Evolutionary conservation across 2,329 filamentous ascomycete genomes (phyloP), one percentile per base, ranked within the genome.

Genomic region (Ophiognomonia clavigignenti-juglandacearum): DNA sequence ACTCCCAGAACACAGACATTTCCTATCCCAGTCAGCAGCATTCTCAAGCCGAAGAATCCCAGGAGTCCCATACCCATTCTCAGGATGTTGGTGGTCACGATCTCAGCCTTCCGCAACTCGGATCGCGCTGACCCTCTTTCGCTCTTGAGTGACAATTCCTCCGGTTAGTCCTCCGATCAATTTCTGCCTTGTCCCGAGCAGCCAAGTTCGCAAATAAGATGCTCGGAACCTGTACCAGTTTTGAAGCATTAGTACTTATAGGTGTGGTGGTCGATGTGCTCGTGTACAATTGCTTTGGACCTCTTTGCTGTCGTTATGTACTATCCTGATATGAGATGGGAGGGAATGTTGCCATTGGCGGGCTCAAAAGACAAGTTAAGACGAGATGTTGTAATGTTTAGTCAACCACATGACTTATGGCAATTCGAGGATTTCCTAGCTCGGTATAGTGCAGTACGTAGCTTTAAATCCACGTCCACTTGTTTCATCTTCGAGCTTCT

Each of bases 31-130:
- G 24, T 10, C 24, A 26, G 10, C 24, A 26, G 10, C 10, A 10
- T 10, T 26, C 10, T 10, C 24, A 10, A 6, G 24, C 24, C 10
- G 46, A 48, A 22, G 49, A 54, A 26, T 52, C 51, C 4, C 54
- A 57, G n/a, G 49, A 50, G 10, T 53, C 54, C 6, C 39, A 52
- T 3, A 43, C 38, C 9, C 45, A 52, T 23, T 56, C 54, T 3
- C 55, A 55, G 41, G 34, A 34, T n/a, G 41, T 38, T 8, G 20
- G 11, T 22, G 24, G 16, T 22, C 18, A 37, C 3, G 20, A 34
- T 6, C 43, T 41, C 4, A 35, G 34, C 5, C 18, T 16, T 34
- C 9, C 35, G 4, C 7, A 34, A 7, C 37, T 37, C 9, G n/a
- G 22, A 5, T 35, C 47, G 8, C 9, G 6, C 6, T 9, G 43